Percentiles rank a stretch among this genome's conserved stretches.
Conservation (phyloP, 176 grass and related monocot genomes). For the Echinochloa phyllopogon region DNA sequence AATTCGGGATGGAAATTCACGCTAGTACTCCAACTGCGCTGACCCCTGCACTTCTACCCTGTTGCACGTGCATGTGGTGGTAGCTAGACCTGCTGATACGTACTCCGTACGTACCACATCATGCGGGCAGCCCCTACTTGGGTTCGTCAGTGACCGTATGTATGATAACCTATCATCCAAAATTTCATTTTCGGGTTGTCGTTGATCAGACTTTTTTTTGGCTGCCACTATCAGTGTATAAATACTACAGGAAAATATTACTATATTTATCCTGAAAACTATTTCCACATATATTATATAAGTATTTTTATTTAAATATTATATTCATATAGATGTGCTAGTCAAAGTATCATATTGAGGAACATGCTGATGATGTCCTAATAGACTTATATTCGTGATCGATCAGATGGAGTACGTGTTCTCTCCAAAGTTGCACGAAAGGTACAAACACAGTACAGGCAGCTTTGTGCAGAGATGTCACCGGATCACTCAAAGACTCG, state of each 20-base stretch:
- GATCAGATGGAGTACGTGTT: neutral
- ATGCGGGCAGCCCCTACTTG: neutral
- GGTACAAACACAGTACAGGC: constrained; percentile 19
- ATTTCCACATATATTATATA: neutral
- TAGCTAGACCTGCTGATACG: too few relatives aligned
- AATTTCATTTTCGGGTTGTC: neutral
- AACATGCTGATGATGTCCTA: neutral
- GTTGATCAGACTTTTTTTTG: neutral
- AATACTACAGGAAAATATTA: neutral
- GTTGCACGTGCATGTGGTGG: neutral
- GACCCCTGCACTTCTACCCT: neutral
- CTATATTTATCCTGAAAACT: neutral
- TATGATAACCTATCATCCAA: neutral
- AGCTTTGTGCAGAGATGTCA: constrained; percentile 10
- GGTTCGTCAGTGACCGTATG: neutral
- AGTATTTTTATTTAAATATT: neutral
- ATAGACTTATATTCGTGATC: too few relatives aligned
- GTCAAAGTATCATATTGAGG: neutral
- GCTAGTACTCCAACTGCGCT: too few relatives aligned
- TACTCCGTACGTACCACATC: neutral
- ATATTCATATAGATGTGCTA: neutral
- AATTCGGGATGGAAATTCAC: too few relatives aligned
- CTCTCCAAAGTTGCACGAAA: neutral
- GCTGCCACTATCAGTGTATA: neutral
- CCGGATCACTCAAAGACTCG: neutral